phyloP scores from a whole-genome alignment of 495 filamentous ascomycete species.

The Penicillium ochrochloron region DNA sequence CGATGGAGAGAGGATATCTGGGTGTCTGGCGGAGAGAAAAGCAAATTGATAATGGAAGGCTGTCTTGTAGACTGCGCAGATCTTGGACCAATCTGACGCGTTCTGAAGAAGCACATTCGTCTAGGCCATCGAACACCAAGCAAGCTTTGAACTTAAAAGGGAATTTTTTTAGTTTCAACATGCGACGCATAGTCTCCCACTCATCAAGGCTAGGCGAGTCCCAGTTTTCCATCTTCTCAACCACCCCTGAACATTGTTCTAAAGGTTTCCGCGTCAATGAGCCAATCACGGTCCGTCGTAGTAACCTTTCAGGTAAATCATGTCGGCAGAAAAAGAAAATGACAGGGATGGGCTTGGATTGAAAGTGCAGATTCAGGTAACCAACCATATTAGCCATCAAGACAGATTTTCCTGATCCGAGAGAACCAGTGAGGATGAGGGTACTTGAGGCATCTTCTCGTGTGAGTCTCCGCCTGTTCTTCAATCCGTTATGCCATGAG shows the following conservation, averaged over 20 bases:
- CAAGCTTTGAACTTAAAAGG: neutral
- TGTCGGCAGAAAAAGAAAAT: neutral
- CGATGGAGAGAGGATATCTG: neutral
- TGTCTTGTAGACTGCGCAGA: neutral
- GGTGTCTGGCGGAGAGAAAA: neutral
- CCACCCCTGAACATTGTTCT: neutral
- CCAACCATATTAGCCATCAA: neutral
- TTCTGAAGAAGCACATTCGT: neutral
- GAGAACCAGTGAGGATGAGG: neutral
- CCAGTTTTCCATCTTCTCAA: neutral
- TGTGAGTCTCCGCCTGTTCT: slow-evolving; percentile 31
- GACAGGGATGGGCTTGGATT: neutral
- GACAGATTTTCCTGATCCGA: slow-evolving; percentile 1
- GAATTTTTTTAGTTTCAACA: neutral
- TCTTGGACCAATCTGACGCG: neutral
- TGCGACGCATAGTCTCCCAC: neutral
- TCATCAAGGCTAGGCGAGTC: neutral
- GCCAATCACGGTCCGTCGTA: neutral
- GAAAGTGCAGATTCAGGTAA: neutral
- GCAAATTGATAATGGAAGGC: neutral
- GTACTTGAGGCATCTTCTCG: slow-evolving; percentile 15
- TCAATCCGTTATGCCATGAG: slow-evolving; percentile 36
- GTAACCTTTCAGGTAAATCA: neutral
- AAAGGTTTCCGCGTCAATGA: neutral
- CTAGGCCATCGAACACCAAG: neutral